Percentiles rank a stretch among this genome's conserved stretches.
phyloP scores from a whole-genome alignment of 208 protist species.

The Trypanosoma platydactyli region DNA sequence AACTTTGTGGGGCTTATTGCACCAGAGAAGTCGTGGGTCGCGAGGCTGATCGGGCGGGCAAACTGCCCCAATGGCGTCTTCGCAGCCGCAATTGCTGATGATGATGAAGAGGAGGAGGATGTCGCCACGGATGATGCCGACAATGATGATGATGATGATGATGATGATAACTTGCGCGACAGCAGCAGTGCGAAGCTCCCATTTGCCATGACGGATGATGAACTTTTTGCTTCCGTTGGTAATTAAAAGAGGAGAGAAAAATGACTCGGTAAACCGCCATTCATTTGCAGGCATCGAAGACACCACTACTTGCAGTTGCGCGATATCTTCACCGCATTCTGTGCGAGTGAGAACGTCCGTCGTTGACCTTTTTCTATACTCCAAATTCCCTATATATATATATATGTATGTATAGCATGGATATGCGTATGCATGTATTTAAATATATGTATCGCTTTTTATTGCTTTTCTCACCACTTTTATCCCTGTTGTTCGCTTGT shows the following conservation, averaged over 20 bases:
- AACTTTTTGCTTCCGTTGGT: slow-evolving; percentile 26
- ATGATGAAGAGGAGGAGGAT: slow-evolving; percentile 35
- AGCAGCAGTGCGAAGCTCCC: background rate
- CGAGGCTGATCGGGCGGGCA: slow-evolving; percentile 69
- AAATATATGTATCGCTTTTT: background rate
- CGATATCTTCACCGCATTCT: background rate
- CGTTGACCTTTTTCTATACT: background rate
- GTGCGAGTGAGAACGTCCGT: background rate
- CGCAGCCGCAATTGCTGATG: slow-evolving; percentile 64
- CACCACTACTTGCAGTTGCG: too few relatives aligned
- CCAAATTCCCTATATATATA: background rate
- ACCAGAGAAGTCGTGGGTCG: slow-evolving; percentile 83
- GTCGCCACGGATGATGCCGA: slow-evolving; percentile 30
- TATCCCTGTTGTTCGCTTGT: slow-evolving; percentile 2
- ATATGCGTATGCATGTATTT: background rate
- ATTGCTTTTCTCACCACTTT: background rate
- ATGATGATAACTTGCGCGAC: slow-evolving; percentile 12
- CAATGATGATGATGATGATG: slow-evolving; percentile 38
- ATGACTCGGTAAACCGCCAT: background rate
- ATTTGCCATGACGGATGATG: slow-evolving; percentile 36
- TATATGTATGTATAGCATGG: slow-evolving; percentile 1
- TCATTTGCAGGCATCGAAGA: too few relatives aligned
- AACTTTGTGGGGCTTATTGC: slow-evolving; percentile 87
- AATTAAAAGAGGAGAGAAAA: slow-evolving; percentile 3
- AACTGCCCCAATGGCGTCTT: slow-evolving; percentile 69